phyloP scores from a whole-genome alignment of 345 rosid species.

The Isatis tinctoria region DNA sequence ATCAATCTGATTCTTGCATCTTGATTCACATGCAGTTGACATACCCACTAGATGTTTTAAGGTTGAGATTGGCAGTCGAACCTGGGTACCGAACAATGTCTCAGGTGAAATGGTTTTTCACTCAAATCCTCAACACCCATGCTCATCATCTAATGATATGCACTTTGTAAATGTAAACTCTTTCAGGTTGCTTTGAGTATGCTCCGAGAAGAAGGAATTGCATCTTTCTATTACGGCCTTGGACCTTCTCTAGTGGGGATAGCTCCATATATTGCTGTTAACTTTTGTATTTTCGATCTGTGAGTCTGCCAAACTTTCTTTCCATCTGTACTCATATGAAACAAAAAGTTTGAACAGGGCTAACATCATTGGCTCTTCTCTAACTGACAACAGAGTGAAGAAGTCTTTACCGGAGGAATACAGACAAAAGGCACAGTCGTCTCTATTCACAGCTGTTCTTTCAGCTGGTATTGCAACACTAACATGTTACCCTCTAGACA shows the following conservation, averaged over 20 bases:
- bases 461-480: constrained; percentile 87
- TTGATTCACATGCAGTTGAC: constrained; percentile 52
- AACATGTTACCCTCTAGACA: constrained; percentile 94
- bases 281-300: constrained; percentile 93
- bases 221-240: constrained; percentile 85
- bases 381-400: constrained; percentile 62
- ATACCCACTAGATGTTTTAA: constrained; percentile 93
- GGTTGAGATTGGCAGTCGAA: constrained; percentile 91
- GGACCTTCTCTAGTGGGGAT: constrained; percentile 94
- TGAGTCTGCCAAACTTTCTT: constrained; percentile 41
- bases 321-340: not conserved
- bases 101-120: constrained; percentile 46
- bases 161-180: no score
- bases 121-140: not conserved
- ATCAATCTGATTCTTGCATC: constrained; percentile 4
- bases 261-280: constrained; percentile 95
- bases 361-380: not conserved
- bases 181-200: constrained; percentile 77
- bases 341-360: not conserved
- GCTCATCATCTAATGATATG: no score
- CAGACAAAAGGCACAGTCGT: constrained; percentile 67
- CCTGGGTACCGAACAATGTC: constrained; percentile 83
- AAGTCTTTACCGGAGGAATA: constrained; percentile 85
- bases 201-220: constrained; percentile 90
- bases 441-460: constrained; percentile 74